Base-by-base conservation (phyloP, 192 early-diverging fungal species). In the Coemansia sp. region DNA sequence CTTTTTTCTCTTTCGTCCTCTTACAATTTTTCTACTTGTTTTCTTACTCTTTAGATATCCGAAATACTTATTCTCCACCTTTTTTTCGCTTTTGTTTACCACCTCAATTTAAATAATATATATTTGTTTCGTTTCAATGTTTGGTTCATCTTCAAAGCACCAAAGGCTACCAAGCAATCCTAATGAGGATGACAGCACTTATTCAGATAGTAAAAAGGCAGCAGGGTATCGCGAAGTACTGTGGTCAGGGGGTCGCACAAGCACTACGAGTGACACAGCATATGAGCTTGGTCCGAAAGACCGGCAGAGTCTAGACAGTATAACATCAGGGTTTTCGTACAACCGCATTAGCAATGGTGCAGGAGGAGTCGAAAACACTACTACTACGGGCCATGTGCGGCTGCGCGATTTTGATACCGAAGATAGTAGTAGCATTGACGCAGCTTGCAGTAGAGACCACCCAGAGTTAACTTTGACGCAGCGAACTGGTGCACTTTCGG, bases 71-170 rank as follows among this genome's bases (percentile, higher is more conserved):
- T n/a, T n/a, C n/a, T n/a, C n/a, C n/a, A n/a, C 30, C 30, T 31
- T 31, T 31, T 31, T 31, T 7, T 5, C 30, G 30, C 30, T 31
- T 31, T 31, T 31, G 4, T 31, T 31, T 31, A n/a, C n/a, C n/a
- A n/a, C 7, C 7, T 31, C 30, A 31, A 5, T 31, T 31, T 31
- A n/a, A n/a, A n/a, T n/a, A n/a, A n/a, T n/a, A n/a, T n/a, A n/a
- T n/a, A n/a, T n/a, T 7, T 31, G 3, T 31, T 31, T 31, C 30
- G 30, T 38, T 9, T 38, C 4, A 38, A 38, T 60, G 58, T 60
- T 60, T 60, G 30, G 58, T 30, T 62, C 60, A 2, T 30, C 50
- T 5, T 49, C 50, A 51, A 62, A 54, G 21, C 60, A 62, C 60
- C 60, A 62, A 7, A 28, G 49, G 24, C 14, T 62, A 21, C 24